These are phyloP conservation scores for Thermochaetoides thermophila DNA, from an alignment of 495 filamentous ascomycete species.

Conservation along the genomic window DNA sequence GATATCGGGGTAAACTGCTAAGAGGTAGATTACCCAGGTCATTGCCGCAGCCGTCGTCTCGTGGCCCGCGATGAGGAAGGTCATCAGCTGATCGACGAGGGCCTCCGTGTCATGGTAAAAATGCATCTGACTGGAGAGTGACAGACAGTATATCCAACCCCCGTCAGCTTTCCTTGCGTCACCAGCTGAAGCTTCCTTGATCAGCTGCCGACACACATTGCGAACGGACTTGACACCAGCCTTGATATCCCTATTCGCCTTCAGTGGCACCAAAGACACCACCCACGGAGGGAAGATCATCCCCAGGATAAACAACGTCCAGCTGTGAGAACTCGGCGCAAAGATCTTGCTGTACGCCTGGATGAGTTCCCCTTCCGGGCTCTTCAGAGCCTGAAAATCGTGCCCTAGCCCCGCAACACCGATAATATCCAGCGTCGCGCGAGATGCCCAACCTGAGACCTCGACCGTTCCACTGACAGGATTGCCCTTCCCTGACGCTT, in stretches of 20 bases:
- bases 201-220: slow-evolving; percentile 45
- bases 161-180: slow-evolving; percentile 38
- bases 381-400: slow-evolving; percentile 57
- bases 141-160: slow-evolving; percentile 72
- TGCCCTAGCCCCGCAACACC: slow-evolving; percentile 67
- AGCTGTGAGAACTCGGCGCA: slow-evolving; percentile 23
- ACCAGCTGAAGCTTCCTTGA: slow-evolving; percentile 51
- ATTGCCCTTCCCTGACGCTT: slow-evolving; percentile 23
- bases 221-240: slow-evolving; percentile 44
- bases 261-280: slow-evolving; percentile 41
- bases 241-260: slow-evolving; percentile 48
- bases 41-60: slow-evolving; percentile 49
- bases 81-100: slow-evolving; percentile 86
- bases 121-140: slow-evolving; percentile 62
- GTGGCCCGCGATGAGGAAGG: slow-evolving; percentile 84
- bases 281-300: slow-evolving; percentile 36
- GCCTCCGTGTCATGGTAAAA: slow-evolving; percentile 67
- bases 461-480: slow-evolving; percentile 58
- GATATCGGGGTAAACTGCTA: slow-evolving; percentile 32
- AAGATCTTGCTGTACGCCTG: slow-evolving; percentile 52
- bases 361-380: slow-evolving; percentile 48
- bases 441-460: slow-evolving; percentile 50
- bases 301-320: slow-evolving; percentile 29
- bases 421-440: slow-evolving; percentile 77
- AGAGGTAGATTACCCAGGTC: slow-evolving; percentile 41